A percentile compares a stretch with the other conserved stretches of the same genome.
Conservation (phyloP, 306 rosid genomes). For the Glycine soja region DNA sequence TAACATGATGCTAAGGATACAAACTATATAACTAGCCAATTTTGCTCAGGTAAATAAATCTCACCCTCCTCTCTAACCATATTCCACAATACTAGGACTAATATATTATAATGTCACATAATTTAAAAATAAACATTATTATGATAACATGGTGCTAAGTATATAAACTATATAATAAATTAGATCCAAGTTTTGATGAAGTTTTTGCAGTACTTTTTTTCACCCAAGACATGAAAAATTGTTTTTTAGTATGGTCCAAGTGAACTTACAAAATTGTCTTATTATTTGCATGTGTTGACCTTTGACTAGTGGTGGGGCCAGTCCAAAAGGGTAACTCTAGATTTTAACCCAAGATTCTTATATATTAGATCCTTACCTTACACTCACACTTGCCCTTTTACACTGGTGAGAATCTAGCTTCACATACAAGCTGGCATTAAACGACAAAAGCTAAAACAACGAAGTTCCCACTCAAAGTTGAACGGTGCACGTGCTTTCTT, state of each 20-base stretch:
- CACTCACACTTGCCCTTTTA: conserved; percentile 47
- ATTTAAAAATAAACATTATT: not conserved
- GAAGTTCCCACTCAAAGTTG: conserved; percentile 47
- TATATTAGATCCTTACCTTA: conserved; percentile 32
- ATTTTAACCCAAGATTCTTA: conserved; percentile 20
- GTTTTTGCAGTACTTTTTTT: not conserved
- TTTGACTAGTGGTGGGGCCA: conserved; percentile 36
- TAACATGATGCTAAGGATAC: not conserved
- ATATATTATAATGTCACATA: not conserved
- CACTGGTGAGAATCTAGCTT: conserved; percentile 66
- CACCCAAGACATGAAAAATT: conserved; percentile 2
- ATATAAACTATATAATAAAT: not conserved
- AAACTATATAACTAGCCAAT: conserved; percentile 62
- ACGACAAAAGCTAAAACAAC: conserved; percentile 68
- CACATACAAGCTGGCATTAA: conserved; percentile 53
- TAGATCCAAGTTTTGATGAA: not conserved
- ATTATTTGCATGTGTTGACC: conserved; percentile 48
- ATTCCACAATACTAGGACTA: not conserved
- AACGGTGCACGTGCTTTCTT: conserved; percentile 75
- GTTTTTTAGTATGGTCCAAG: not conserved
- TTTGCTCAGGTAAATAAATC: conserved; percentile 82
- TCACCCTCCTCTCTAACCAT: not conserved
- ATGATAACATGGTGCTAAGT: not conserved
- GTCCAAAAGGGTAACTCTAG: conserved; percentile 33
- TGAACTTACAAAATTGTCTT: conserved; percentile 18